Conservation (phyloP, 108 stramenopile species). For the Nitzschia sp. region DNA sequence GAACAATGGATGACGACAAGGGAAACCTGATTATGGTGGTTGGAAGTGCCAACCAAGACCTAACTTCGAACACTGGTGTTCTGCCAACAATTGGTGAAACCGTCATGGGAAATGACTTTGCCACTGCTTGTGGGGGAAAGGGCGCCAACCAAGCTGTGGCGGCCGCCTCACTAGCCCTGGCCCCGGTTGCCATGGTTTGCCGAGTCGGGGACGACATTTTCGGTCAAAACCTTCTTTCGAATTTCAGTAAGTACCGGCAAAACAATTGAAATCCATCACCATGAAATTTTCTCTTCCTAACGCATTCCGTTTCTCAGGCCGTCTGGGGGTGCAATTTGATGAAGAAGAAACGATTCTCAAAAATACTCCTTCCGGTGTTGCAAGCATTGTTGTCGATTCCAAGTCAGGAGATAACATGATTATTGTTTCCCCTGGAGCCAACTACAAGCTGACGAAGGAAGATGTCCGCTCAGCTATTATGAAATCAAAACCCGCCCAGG, state of each 20-base stretch:
- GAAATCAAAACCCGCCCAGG: slow-evolving; percentile 44
- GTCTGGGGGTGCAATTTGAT: slow-evolving; percentile 38
- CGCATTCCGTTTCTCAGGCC: slow-evolving; percentile 1
- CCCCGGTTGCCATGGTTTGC: slow-evolving; percentile 76
- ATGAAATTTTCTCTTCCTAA: too few species aligned
- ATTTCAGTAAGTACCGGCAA: slow-evolving; percentile 37
- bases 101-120: slow-evolving; percentile 76
- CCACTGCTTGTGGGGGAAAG: slow-evolving; percentile 83
- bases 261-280: too few species aligned
- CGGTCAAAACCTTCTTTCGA: slow-evolving; percentile 51
- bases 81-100: slow-evolving; percentile 82
- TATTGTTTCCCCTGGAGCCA: slow-evolving; percentile 84
- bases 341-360: slow-evolving; percentile 33
- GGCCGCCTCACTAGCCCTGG: slow-evolving; percentile 65
- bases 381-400: slow-evolving; percentile 71
- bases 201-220: slow-evolving; percentile 77
- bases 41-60: slow-evolving; percentile 82
- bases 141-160: slow-evolving; percentile 93
- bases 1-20: slow-evolving; percentile 15
- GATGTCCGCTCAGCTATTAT: slow-evolving; percentile 49
- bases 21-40: slow-evolving; percentile 62
- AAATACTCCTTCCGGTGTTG: slow-evolving; percentile 64
- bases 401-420: slow-evolving; percentile 84
- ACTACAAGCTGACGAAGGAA: slow-evolving; percentile 56
- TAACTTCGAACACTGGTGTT: slow-evolving; percentile 55